A percentile compares a stretch with the other conserved stretches of the same genome.
These are phyloP conservation scores for Lotus japonicus DNA, from an alignment of 306 rosid genomes.

Conservation along the genomic window DNA sequence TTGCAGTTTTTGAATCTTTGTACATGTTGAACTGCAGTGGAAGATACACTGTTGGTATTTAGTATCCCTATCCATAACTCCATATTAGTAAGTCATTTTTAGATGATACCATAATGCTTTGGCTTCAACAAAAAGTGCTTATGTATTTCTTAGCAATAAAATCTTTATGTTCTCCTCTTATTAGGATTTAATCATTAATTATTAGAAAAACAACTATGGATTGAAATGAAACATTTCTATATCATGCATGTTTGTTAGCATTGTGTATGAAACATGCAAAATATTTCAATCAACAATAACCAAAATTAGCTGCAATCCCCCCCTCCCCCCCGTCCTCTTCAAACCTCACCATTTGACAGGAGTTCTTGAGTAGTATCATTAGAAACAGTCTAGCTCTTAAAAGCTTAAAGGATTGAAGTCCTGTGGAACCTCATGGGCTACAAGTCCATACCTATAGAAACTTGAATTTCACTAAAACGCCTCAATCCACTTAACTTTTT, in stretches of 20 bases:
- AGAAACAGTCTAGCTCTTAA: no score
- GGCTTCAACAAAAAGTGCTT: constrained; percentile 1
- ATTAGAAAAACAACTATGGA: background rate
- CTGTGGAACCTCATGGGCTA: no score
- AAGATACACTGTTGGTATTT: constrained; percentile 18
- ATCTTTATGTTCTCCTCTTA: background rate
- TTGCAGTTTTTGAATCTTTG: constrained; percentile 21
- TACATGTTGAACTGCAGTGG: constrained; percentile 22
- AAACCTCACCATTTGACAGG: no score
- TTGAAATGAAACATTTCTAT: background rate
- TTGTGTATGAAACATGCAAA: background rate
- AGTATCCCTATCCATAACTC: constrained; percentile 24
- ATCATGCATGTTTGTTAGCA: background rate
- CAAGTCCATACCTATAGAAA: no score
- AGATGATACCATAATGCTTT: constrained; percentile 5
- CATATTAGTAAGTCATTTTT: background rate
- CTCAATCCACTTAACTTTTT: no score
- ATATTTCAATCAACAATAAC: background rate
- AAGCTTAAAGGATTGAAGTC: no score
- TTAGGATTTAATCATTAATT: background rate
- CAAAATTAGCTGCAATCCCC: no score
- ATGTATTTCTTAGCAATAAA: background rate
- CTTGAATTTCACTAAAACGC: no score
- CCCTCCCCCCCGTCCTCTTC: no score
- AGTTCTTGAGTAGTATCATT: no score